Percentiles rank a stretch among this genome's conserved stretches.
Evolutionary conservation across 441 rosid genomes (phyloP).

Genomic region (Brassica hybrid): DNA sequence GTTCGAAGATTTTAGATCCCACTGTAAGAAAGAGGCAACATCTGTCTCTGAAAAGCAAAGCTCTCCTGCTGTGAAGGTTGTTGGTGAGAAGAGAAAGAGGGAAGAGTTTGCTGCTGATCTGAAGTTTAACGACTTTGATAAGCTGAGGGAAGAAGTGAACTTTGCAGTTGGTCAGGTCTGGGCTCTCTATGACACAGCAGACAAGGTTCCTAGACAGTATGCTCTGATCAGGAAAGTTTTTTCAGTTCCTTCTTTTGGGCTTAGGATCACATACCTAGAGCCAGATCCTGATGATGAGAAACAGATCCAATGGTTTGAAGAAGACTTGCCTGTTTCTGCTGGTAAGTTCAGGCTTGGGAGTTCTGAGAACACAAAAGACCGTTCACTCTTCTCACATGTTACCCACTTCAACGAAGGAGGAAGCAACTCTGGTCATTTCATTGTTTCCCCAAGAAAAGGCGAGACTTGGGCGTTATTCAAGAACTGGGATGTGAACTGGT

Average conservation of each 20-base stretch:
- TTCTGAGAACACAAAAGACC: conserved; percentile 42
- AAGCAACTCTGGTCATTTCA: conserved; percentile 29
- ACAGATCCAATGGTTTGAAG: conserved; percentile 17
- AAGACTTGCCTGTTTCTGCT: conserved; percentile 41
- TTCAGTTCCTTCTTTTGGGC: conserved; percentile 44
- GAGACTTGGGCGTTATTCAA: conserved; percentile 71
- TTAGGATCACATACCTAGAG: conserved; percentile 55
- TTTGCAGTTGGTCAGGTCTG: not conserved
- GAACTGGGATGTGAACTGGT: conserved; percentile 70
- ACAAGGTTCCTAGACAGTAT: conserved; percentile 64
- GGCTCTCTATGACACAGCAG: conserved; percentile 58
- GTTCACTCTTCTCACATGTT: conserved; percentile 61
- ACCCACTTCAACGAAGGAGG: conserved; percentile 35
- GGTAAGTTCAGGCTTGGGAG: conserved; percentile 62
- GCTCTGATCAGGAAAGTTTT: conserved; percentile 54
- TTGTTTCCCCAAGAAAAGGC: conserved; percentile 46
- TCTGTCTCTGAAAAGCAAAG: not conserved
- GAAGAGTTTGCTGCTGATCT: not conserved
- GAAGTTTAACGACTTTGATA: not conserved
- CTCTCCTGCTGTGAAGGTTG: not conserved
- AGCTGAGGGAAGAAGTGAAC: not conserved
- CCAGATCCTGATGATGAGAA: conserved; percentile 40
- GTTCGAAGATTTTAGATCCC: not conserved
- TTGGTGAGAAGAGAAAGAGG: not conserved
- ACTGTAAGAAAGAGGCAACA: not conserved